Evolutionary conservation across 345 rosid species (phyloP), one percentile per base, ranked within the genome.

Genomic region (Iberis pinnata): DNA sequence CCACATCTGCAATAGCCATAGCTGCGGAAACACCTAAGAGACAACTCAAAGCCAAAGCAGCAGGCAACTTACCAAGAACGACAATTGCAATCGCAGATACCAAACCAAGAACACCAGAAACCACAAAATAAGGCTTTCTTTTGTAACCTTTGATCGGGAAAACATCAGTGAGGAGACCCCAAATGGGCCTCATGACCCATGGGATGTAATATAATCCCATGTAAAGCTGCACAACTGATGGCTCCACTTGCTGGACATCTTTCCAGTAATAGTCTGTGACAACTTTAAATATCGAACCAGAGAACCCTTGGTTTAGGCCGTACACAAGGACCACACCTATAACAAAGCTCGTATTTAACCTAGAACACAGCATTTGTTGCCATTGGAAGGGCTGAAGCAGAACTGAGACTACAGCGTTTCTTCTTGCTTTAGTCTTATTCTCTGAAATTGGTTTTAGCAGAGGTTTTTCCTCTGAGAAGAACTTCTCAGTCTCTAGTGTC

Each of bases 221-320:
- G 75, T 80, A 87, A 35, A 87, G 61, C 67, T 84, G 96, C 52
- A 87, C 83, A 49, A 57, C 52, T 0, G 96, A 81, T 27, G 96
- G 96, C 69, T 84, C 77, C 22, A 87, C 73, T 59, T 69, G 73
- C 61, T 81, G 93, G 14, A 83, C 87, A 60, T 83, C 89, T 74
- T 85, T 82, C 89, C 87, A 84, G 56, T 83, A 87, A 78, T 73
- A 87, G 63, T 87, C 96, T 1, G 83, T 64, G 53, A 81, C 87
- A 0, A 83, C 85, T 73, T 63, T 87, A 79, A 84, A 87, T 72
- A 78, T 60, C 17, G 93, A 75, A 12, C 89, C 82, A 0, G 87
- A 64, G 70, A 87, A 81, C 37, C 93, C 93, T 64, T 78, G 85
- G 78, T 76, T 78, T 29, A 87, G 60, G 33, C 96, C 96, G 47